Evolutionary conservation across 305 asterid species (phyloP).

Genomic region (Nicotiana rustica): DNA sequence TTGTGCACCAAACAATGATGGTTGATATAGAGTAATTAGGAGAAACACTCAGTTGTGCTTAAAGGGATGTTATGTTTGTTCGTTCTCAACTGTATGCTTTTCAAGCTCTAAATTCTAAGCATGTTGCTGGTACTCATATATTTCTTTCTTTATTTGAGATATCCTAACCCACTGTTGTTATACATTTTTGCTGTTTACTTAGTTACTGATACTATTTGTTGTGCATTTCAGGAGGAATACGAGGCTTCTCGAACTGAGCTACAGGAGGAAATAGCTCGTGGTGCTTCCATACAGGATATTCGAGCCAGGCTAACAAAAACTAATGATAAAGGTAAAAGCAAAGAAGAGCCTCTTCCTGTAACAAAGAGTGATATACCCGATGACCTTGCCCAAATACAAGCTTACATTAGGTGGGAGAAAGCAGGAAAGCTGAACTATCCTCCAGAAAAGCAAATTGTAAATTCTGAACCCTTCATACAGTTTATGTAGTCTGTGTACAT

Average conservation of each 20-base stretch:
- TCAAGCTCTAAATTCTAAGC: slow-evolving; percentile 13
- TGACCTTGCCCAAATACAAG: slow-evolving; percentile 81
- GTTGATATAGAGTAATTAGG: background rate
- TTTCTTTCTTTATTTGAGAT: slow-evolving; percentile 26
- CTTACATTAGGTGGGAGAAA: slow-evolving; percentile 89
- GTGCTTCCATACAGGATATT: slow-evolving; percentile 72
- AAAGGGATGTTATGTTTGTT: background rate
- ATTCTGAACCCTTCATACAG: slow-evolving; percentile 36
- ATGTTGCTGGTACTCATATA: background rate
- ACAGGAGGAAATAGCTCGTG: slow-evolving; percentile 81
- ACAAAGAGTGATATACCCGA: slow-evolving; percentile 67
- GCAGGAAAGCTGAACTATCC: slow-evolving; percentile 92
- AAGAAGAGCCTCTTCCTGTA: slow-evolving; percentile 54
- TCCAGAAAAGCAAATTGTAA: slow-evolving; percentile 81
- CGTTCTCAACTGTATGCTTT: slow-evolving; percentile 19
- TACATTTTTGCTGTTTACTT: slow-evolving; percentile 30
- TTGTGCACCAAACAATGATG: background rate
- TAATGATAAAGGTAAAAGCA: slow-evolving; percentile 52
- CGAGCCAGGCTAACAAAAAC: slow-evolving; percentile 70
- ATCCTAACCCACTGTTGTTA: background rate
- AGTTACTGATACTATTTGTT: slow-evolving; percentile 36
- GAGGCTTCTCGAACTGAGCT: slow-evolving; percentile 95
- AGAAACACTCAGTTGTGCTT: background rate
- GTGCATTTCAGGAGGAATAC: slow-evolving; percentile 70
- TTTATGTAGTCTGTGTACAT: slow-evolving; percentile 8